phyloP scores from a whole-genome alignment of 2,329 filamentous ascomycete species.

The Penicillium carneum region DNA sequence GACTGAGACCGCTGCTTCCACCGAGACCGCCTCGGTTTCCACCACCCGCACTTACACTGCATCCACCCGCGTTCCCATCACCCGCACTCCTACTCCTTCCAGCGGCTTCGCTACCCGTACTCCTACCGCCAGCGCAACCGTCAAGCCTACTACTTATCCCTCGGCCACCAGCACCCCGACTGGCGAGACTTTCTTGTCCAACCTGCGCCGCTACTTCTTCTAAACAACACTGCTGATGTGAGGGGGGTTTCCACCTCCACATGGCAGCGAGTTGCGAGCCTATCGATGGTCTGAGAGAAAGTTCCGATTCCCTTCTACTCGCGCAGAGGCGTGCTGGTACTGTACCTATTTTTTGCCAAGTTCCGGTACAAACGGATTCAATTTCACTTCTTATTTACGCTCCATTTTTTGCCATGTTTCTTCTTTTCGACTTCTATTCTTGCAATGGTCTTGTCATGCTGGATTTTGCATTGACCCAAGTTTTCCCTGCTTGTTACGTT shows the following conservation, averaged over 20 bases:
- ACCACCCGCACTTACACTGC: conserved; percentile 24
- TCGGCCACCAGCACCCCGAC: conserved; percentile 36
- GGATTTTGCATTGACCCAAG: background rate
- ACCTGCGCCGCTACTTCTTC: conserved; percentile 39
- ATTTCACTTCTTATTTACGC: conserved; percentile 28
- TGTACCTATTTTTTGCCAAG: conserved; percentile 36
- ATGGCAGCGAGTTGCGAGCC: conserved; percentile 17
- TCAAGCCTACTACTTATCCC: conserved; percentile 8
- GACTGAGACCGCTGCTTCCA: conserved; percentile 10
- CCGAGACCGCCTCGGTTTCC: background rate
- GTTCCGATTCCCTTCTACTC: conserved; percentile 29
- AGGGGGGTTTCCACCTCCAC: conserved; percentile 13
- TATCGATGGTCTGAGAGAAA: conserved; percentile 24
- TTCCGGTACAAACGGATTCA: conserved; percentile 25
- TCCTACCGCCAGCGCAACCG: conserved; percentile 15
- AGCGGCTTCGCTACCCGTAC: conserved; percentile 45
- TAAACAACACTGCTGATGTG: conserved; percentile 19
- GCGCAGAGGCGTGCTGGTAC: conserved; percentile 34
- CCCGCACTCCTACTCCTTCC: conserved; percentile 22
- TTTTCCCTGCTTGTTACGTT: background rate
- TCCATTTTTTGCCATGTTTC: conserved; percentile 26
- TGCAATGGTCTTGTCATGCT: conserved; percentile 16
- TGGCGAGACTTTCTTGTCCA: conserved; percentile 36
- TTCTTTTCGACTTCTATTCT: conserved; percentile 26
- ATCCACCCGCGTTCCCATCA: conserved; percentile 27